Evolutionary conservation across 176 grass and related monocot genomes (phyloP), one percentile per base, ranked within the genome.

Genomic region (Alopecurus myosuroides): DNA sequence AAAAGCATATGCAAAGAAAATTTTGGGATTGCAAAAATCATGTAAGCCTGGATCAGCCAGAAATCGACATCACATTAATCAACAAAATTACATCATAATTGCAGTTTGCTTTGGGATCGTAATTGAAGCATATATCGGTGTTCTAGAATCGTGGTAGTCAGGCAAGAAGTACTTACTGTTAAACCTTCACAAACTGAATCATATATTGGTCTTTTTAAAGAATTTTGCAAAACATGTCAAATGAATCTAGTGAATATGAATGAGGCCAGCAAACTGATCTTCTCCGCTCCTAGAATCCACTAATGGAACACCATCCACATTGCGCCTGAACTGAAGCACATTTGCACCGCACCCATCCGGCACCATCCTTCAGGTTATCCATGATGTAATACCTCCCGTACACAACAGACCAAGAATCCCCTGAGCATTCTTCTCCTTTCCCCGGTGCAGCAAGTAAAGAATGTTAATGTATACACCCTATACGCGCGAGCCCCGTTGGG

Each of bases 141-240:
- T 80, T 49, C 19, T 49, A 49, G 41, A 66, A 80, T 3, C 9
- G 41, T 1, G 18, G 41, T 13, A 57, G 13, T 30, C 22, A 36
- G 5, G 57, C 26, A 45, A 87, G 53, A 82, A 80, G 1, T 52
- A 69, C 71, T 85, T 72, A 88, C 87, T 75, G 9, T 53, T 45
- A 48, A 22, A 45, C 42, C 42, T 45, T 40, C 49, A 66, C 18
- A 41, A 42, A 22, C 14, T n/a, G 2, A 86, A 37, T 66, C 70
- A n/a, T 70, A 45, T 45, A 45, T 77, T 48, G 33, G 69, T 22
- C 61, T 46, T 81, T 31, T 64, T 35, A 6, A 19, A 63, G 15
- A 13, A 64, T 56, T 80, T 28, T 23, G 35, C 0, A 1, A 52
- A 55, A 64, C 63, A 46, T 2, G 25, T 48, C 35, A 74, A 81